Evolutionary conservation across 768 basidiomycete genomes (phyloP), one percentile per base, ranked within the genome.

Genomic region (Dentipellis fragilis): DNA sequence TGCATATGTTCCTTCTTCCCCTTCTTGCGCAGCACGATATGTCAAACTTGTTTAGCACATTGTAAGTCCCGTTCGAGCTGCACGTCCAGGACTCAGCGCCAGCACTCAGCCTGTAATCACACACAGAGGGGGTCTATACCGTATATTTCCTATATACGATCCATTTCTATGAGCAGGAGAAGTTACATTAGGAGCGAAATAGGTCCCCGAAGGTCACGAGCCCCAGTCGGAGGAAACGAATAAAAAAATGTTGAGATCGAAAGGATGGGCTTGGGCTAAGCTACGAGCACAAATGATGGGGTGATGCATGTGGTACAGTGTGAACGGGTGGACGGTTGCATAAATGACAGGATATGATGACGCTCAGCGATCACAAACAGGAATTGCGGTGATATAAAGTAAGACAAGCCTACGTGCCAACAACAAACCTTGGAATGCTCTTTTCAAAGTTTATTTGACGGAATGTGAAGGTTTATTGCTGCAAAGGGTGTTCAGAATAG

Each of bases 381-480:
- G 59, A 55, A 56, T 42, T 54, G 22, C 49, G 48, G 47, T 48
- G 49, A 34, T 47, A 46, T 29, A 58, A 58, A 45, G 40, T 59
- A 48, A 23, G 51, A 52, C 45, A 61, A 57, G 60, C 60, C 58
- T 60, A 59, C 59, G 51, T 51, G 58, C 64, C 63, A 59, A 63
- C 51, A 57, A 48, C 49, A 56, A 63, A 53, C 35, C 34, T 46
- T 46, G 29, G 11, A 19, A 47, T 46, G 42, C 46, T 50, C 45
- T 39, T 57, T 72, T 76, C 78, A 87, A 65, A 80, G 72, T 74
- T 89, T 89, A 62, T 86, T 87, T 58, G 85, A 79, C 57, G 89
- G 89, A 59, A 93, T 91, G 65, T 93, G 87, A 58, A 91, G 80
- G 66, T 93, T 93, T 66, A 93, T 93, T 19, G 90, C 90, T 93